Base-by-base conservation (phyloP, 1,284 basidiomycete species). In the Ceratobasidium sp. region DNA sequence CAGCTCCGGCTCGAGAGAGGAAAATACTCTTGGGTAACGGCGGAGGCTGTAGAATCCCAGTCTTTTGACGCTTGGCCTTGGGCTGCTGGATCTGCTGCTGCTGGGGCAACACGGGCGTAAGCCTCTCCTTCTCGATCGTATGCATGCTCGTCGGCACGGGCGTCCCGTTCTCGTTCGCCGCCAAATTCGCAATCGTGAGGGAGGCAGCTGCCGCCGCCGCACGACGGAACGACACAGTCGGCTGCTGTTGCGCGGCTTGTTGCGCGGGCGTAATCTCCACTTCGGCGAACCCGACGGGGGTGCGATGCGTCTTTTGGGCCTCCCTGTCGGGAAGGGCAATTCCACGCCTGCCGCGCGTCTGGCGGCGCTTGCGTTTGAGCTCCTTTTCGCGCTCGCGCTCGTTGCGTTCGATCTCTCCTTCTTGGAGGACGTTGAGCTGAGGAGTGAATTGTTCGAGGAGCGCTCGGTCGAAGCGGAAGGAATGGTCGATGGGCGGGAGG, bases 361-460 rank as follows among this genome's bases (percentile, higher is more conserved):
- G 93, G 58, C 96, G 87, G 75, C 86, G 84, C 82, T 96, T 94
- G 75, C 94, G 87, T 52, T 95, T 90, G 76, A 93, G 87, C 77
- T 98, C 95, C 82, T 94, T 94, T 82, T 98, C 97, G 69, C 95
- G 88, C 77, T 98, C 96, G 80, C 92, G 92, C 81, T 99, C 97
- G 78, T 91, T 91, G 70, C 90, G 86, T 75, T 95, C 92, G 72
- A 98, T 88, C 76, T 98, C 96, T 76, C 91, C 90, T 75, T 96
- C 93, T 78, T 90, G 92, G 79, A 98, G 89, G 79, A 93, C 92
- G 80, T 92, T 91, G 78, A 99, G 91, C 26, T 90, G 87, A 0
- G 98, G 98, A 0, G 96, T 98, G 82, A 90, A 97, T 41, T 94
- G 91, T 79, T 93, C 87, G 77, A 91, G 91, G 80, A 91, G 87